Evolutionary conservation across 208 protist genomes (phyloP).

Genomic region (Acanthamoeba castellanii): DNA sequence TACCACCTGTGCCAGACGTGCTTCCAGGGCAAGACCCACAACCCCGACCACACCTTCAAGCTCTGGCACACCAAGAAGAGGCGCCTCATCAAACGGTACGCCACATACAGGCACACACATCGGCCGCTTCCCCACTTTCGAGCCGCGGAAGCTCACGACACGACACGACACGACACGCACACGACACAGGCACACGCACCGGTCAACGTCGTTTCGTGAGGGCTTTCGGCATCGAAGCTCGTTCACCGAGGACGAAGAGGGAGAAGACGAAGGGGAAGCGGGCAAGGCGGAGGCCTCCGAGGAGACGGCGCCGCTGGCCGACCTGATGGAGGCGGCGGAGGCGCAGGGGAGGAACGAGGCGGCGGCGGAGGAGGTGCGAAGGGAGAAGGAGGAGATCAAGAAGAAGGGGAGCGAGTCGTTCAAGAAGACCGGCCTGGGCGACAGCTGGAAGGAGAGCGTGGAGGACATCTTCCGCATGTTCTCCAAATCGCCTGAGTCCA

Average conservation of each 20-base stretch:
- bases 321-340: neutral
- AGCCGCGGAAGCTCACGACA: neutral
- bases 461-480: conserved; percentile 67
- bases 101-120: too few relatives aligned
- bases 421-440: conserved; percentile 42
- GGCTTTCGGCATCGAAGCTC: conserved; percentile 5
- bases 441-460: conserved; percentile 61
- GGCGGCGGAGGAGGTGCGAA: neutral
- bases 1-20: conserved; percentile 42
- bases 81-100: neutral
- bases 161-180: neutral
- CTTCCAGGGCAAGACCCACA: neutral
- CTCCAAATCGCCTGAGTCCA: conserved; percentile 49
- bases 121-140: too few relatives aligned
- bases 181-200: neutral
- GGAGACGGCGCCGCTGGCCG: neutral
- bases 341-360: neutral
- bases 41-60: conserved; percentile 7
- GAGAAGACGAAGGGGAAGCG: neutral
- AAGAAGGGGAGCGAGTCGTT: conserved; percentile 47
- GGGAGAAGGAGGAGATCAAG: conserved; percentile 47
- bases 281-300: neutral
- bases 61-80: conserved; percentile 36
- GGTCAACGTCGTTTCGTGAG: conserved; percentile 26
- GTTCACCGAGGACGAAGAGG: neutral